Evolutionary conservation across 2,329 filamentous ascomycete genomes (phyloP).

Genomic region (Fusarium oligoseptatum): DNA sequence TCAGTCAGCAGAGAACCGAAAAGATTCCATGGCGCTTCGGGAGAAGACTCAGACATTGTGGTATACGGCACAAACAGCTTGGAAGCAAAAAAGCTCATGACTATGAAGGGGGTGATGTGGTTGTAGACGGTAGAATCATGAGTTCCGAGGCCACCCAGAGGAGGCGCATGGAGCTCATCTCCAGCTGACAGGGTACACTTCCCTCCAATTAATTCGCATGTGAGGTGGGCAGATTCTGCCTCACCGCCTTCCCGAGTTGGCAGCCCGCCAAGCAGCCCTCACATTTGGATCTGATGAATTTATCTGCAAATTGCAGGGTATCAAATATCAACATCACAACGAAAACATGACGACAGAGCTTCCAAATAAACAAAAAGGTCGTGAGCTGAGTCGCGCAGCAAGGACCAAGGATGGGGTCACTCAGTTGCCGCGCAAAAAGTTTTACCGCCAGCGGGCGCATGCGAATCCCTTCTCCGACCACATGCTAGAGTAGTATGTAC

Average conservation of each 20-base stretch:
- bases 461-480: constrained; percentile 99
- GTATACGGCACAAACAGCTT: constrained; percentile 26
- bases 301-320: constrained; percentile 19
- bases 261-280: constrained; percentile 32
- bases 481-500: constrained; percentile 81
- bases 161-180: constrained; percentile 26
- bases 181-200: constrained; percentile 29
- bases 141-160: constrained; percentile 35
- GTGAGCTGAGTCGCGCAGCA: constrained; percentile 73
- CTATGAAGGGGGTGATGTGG: constrained; percentile 38
- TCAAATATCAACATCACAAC: constrained; percentile 16
- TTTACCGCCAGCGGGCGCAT: constrained; percentile 95
- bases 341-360: constrained; percentile 47
- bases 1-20: constrained; percentile 45
- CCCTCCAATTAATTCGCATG: constrained; percentile 29
- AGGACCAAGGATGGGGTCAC: constrained; percentile 65
- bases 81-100: constrained; percentile 41
- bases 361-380: constrained; percentile 72
- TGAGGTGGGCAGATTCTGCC: constrained; percentile 16
- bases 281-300: constrained; percentile 26
- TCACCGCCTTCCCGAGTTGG: constrained; percentile 48
- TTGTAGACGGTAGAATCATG: constrained; percentile 41
- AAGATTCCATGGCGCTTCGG: constrained; percentile 44
- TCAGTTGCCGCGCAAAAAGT: constrained; percentile 90
- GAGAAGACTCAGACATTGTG: constrained; percentile 45